Base-by-base conservation (phyloP, 2,329 filamentous ascomycete genomes). In the Fusarium tjaetaba region DNA sequence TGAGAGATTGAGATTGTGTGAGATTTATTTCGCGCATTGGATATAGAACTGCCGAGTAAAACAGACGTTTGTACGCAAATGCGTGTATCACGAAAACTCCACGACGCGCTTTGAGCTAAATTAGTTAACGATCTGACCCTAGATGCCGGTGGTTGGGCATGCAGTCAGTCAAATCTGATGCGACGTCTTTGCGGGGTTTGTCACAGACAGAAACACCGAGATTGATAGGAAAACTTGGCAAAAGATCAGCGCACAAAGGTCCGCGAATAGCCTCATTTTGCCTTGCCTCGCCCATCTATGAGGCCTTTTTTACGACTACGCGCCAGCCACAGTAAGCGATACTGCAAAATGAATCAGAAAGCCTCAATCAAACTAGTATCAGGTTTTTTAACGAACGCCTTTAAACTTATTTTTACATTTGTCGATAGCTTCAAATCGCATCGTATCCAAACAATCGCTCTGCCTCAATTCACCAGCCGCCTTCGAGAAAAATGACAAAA, bases 181-280 rank as follows among this genome's bases (percentile, higher is more conserved):
- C 67, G 43, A 51, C 42, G 28, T 64, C 39, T 58, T 65, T 65
- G 66, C 51, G 66, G 67, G 65, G 67, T 38, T 51, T 46, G 64
- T 63, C 45, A 45, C 39, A 45, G 57, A 41, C 11, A 39, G 46
- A 52, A 20, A 49, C 43, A 48, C 45, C 60, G 59, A 65, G 52
- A 60, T 70, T 65, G 66, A 70, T 65, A 64, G 52, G 28, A 53
- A 58, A 41, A 34, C 41, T 34, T 53, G 60, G 66, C 24, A 41
- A 43, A 36, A 15, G 57, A 70, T 70, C 46, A 46, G 41, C 63
- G 48, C 20, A n/a, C n/a, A 42, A 53, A 38, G 18, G 56, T 58
- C 42, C 52, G 59, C 32, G 67, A 70, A 70, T 70, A 70, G 60
- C 67, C 66, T 70, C 67, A 70, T 42, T 64, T 58, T 52, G 39